phyloP scores from a whole-genome alignment of 1,284 basidiomycete genomes.

The Papiliotrema flavescens region DNA sequence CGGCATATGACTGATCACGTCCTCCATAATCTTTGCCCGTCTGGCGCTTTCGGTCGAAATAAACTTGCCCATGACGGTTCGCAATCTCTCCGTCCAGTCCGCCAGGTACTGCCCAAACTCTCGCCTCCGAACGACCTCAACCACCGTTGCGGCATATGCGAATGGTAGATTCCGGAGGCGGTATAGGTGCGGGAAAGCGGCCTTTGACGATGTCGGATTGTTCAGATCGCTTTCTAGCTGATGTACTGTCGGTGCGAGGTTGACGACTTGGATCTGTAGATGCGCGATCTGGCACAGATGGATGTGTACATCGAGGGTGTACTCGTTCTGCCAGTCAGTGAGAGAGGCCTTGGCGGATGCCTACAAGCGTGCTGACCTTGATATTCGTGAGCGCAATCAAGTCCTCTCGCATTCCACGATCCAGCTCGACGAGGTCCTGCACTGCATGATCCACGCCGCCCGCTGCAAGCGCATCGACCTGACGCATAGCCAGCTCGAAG shows the following conservation, averaged over 20 bases:
- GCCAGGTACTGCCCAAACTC: conserved; percentile 77
- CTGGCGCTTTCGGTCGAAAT: conserved; percentile 70
- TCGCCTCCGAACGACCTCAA: conserved; percentile 84
- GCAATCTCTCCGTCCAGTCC: conserved; percentile 68
- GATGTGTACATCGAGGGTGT: conserved; percentile 65
- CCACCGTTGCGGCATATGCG: conserved; percentile 85
- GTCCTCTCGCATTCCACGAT: conserved; percentile 43
- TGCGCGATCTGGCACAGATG: conserved; percentile 66
- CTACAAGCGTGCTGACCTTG: conserved; percentile 30
- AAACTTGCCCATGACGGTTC: conserved; percentile 72
- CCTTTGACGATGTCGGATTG: conserved; percentile 43
- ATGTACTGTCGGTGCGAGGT: conserved; percentile 61
- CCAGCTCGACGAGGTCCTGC: conserved; percentile 33
- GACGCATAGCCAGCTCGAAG: conserved; percentile 32
- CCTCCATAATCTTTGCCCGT: conserved; percentile 70
- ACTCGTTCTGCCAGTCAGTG: conserved; percentile 60
- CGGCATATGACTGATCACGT: conserved; percentile 73
- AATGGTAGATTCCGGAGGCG: conserved; percentile 85
- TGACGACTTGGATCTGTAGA: conserved; percentile 70
- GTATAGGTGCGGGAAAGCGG: conserved; percentile 83
- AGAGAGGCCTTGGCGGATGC: no score
- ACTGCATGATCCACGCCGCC: conserved; percentile 18
- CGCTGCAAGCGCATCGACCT: conserved; percentile 27
- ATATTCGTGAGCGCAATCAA: conserved; percentile 37
- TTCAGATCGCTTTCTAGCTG: conserved; percentile 63